phyloP scores from a whole-genome alignment of 345 rosid species.

The Pugionium cornutum region DNA sequence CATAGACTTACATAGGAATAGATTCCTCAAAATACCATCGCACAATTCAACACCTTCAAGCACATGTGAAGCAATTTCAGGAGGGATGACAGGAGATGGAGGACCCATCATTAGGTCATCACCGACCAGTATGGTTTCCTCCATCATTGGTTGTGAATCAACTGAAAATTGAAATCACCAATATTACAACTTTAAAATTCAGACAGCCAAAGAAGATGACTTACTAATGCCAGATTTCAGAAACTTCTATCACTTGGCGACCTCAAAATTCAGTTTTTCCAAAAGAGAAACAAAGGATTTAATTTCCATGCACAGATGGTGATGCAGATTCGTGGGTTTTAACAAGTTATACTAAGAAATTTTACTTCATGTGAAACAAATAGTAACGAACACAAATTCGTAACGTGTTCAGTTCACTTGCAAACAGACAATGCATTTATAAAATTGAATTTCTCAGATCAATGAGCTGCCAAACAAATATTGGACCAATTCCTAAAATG shows the following conservation, averaged over 20 bases:
- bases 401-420: too few relatives aligned
- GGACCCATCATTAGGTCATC: constrained; percentile 96
- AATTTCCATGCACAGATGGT: too few relatives aligned
- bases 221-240: background rate
- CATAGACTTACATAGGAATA: constrained; percentile 73
- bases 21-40: constrained; percentile 77
- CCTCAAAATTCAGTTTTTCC: too few relatives aligned
- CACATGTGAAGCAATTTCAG: constrained; percentile 87
- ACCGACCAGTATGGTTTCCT: constrained; percentile 86
- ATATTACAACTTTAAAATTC: background rate
- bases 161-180: constrained; percentile 45
- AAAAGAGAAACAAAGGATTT: too few relatives aligned
- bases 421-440: too few relatives aligned
- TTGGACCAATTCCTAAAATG: background rate
- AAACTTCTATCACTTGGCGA: background rate
- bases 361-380: too few relatives aligned
- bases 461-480: background rate
- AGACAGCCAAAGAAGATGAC: background rate
- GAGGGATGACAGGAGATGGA: constrained; percentile 84
- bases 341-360: background rate
- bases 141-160: constrained; percentile 85
- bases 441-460: background rate
- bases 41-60: constrained; percentile 84
- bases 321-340: too few relatives aligned
- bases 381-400: too few relatives aligned